Conservation (phyloP, 2,329 filamentous ascomycete species). For the Curvularia sp. region DNA sequence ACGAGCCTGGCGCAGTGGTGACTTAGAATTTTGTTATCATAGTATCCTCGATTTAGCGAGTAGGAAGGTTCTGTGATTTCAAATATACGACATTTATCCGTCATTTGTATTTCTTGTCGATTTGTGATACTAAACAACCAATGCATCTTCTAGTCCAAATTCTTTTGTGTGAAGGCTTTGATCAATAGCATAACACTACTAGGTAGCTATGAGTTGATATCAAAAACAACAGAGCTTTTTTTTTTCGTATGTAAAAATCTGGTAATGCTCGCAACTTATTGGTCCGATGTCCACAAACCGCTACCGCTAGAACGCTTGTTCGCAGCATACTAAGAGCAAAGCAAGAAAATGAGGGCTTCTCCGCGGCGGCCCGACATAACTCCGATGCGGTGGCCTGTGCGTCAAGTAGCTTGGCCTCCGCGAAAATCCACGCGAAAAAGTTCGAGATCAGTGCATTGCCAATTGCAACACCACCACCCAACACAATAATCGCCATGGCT, state of each 20-base stretch:
- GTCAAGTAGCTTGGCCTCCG: slow-evolving; percentile 20
- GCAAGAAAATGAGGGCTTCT: neutral
- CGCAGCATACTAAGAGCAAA: neutral
- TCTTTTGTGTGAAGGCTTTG: neutral
- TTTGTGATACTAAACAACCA: neutral
- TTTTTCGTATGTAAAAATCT: neutral
- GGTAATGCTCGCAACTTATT: neutral
- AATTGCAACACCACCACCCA: slow-evolving; percentile 37
- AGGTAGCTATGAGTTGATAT: neutral
- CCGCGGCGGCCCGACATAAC: slow-evolving; percentile 12
- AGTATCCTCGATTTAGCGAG: neutral
- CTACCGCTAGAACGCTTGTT: neutral
- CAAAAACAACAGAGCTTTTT: neutral
- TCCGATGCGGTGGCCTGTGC: slow-evolving; percentile 10
- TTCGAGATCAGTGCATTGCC: slow-evolving; percentile 37
- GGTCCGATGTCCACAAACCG: neutral
- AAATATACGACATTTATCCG: neutral
- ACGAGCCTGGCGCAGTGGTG: slow-evolving; percentile 1
- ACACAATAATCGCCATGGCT: slow-evolving; percentile 43
- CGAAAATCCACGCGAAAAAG: slow-evolving; percentile 33
- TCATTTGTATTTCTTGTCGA: neutral
- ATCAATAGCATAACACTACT: neutral
- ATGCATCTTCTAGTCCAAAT: neutral
- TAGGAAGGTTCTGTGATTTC: neutral
- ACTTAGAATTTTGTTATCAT: neutral